A percentile compares a stretch with the other conserved stretches of the same genome.
These are phyloP conservation scores for Avena atlantica DNA, from an alignment of 176 grass and related monocot genomes.

Conservation along the genomic window DNA sequence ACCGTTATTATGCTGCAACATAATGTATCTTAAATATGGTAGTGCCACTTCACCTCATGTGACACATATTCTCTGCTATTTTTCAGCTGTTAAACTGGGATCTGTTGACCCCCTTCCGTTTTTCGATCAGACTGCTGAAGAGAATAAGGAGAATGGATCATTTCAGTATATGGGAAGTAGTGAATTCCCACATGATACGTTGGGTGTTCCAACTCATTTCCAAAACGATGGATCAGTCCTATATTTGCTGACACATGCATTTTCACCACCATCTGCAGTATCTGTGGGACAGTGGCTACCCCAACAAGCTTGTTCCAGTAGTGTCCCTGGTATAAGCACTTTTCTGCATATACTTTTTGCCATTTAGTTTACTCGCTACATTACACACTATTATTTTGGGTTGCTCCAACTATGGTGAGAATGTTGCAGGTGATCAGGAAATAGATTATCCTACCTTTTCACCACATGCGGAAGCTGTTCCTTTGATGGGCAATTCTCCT, in stretches of 20 bases:
- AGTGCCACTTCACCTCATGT: conserved; percentile 10
- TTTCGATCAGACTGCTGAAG: conserved; percentile 56
- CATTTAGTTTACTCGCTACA: not conserved
- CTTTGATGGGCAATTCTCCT: conserved; percentile 42
- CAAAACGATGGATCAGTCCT: conserved; percentile 84
- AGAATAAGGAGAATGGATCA: conserved; percentile 49
- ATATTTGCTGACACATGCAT: conserved; percentile 76
- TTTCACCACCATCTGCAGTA: conserved; percentile 71
- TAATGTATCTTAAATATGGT: conserved; percentile 13
- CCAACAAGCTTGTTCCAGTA: conserved; percentile 38
- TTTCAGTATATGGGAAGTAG: conserved; percentile 44
- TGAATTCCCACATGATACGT: conserved; percentile 46
- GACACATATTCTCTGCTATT: conserved; percentile 35
- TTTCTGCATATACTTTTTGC: conserved; percentile 17
- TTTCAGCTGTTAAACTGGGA: conserved; percentile 62
- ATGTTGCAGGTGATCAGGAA: conserved; percentile 36
- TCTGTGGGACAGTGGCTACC: conserved; percentile 71
- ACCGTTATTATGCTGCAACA: conserved; percentile 9
- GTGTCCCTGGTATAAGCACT: conserved; percentile 42
- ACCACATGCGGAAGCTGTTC: conserved; percentile 34
- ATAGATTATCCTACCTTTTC: conserved; percentile 34
- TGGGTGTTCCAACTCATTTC: conserved; percentile 91
- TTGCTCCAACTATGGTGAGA: conserved; percentile 25
- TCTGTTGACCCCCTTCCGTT: conserved; percentile 62
- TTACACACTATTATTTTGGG: conserved; percentile 42